Base-by-base conservation (phyloP, 208 protist genomes). In the Jaenimonas drosophilae region DNA sequence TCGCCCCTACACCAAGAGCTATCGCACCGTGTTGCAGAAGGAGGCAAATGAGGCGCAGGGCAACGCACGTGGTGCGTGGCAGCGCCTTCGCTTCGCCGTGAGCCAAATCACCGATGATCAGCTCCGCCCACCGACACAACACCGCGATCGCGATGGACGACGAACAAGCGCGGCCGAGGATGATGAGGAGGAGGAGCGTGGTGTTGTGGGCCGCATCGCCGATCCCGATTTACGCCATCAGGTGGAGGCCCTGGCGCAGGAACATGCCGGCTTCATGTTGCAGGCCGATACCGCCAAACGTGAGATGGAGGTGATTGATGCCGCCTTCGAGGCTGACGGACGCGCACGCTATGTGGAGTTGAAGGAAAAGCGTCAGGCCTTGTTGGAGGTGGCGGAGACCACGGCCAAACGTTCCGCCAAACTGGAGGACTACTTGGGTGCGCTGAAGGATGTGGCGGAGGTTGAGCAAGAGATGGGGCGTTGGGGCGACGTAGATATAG, bases 71-170 rank as follows among this genome's bases (percentile, higher is more conserved):
- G 59, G 57, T 6, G 64, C 45, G 25, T 34, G 37, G 16, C 59
- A 65, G 42, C 54, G 68, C 16, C 58, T 81, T 7, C 46, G 40
- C 12, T 73, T 62, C 32, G 47, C 56, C n/a, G 44, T 81, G n/a
- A 61, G 27, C 7, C 30, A 56, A 16, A 34, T 74, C n/a, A 24
- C 20, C 2, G 47, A 37, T 0, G 52, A 68, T 40, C 61, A 66
- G 45, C 61, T 55, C 46, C 33, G 49, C 38, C 5, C 26, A n/a
- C n/a, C n/a, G n/a, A n/a, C n/a, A n/a, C n/a, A n/a, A n/a, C n/a
- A n/a, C n/a, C n/a, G n/a, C n/a, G n/a, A n/a, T n/a, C n/a, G n/a
- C n/a, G n/a, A n/a, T n/a, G n/a, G n/a, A n/a, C n/a, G n/a, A n/a
- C 39, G 23, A 31, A 44, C 11, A 30, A 9, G 37, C 14, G 9